Percentiles rank a stretch among this genome's conserved stretches.
Evolutionary conservation across 345 rosid species (phyloP).

Genomic region (Salix dunnii): DNA sequence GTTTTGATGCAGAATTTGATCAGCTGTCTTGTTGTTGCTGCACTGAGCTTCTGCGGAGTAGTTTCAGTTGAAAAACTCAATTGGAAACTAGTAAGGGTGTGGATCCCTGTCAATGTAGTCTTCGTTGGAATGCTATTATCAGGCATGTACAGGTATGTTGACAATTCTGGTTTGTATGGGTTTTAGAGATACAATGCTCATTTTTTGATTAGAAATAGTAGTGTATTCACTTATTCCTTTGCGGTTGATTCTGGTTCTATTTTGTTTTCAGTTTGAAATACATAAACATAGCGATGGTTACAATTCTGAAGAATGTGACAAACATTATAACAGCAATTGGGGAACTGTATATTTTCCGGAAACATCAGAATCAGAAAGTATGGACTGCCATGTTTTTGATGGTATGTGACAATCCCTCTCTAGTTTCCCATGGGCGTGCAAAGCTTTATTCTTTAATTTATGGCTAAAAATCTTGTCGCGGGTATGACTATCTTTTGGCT

Average conservation of each 20-base stretch:
- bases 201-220: background rate
- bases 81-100: slow-evolving; percentile 74
- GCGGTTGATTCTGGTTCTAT: slow-evolving; percentile 14
- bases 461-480: background rate
- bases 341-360: slow-evolving; percentile 74
- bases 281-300: slow-evolving; percentile 94
- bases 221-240: background rate
- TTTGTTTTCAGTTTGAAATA: slow-evolving; percentile 71
- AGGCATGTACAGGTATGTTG: slow-evolving; percentile 79
- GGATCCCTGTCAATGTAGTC: slow-evolving; percentile 90
- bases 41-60: slow-evolving; percentile 45
- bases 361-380: slow-evolving; percentile 82
- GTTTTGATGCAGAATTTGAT: slow-evolving; percentile 67
- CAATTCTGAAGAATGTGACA: slow-evolving; percentile 87
- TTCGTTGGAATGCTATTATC: slow-evolving; percentile 93
- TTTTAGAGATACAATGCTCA: background rate
- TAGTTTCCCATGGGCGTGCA: background rate
- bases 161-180: background rate
- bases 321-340: slow-evolving; percentile 89
- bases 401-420: slow-evolving; percentile 36
- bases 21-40: slow-evolving; percentile 57
- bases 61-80: slow-evolving; percentile 72
- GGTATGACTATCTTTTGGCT: background rate
- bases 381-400: slow-evolving; percentile 93
- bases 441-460: background rate